phyloP scores from a whole-genome alignment of 2,329 filamentous ascomycete genomes.

The Ceratocystis destructans region DNA sequence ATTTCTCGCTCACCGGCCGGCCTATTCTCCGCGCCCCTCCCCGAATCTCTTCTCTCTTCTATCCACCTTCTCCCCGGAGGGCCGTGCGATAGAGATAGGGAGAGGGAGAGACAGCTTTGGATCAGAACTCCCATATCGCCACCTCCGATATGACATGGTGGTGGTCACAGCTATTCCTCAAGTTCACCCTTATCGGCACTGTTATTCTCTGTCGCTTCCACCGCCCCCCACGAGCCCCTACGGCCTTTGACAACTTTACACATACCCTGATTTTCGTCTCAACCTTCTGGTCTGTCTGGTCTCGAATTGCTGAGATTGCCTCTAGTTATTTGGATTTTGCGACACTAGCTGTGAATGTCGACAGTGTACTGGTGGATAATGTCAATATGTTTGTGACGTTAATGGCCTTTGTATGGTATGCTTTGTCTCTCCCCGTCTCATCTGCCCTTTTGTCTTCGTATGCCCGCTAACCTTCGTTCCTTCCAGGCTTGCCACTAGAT shows the following conservation, averaged over 20 bases:
- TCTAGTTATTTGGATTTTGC: conserved; percentile 15
- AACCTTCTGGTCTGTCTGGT: conserved; percentile 20
- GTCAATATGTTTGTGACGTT: conserved; percentile 20
- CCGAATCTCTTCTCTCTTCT: background rate
- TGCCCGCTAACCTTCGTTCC: background rate
- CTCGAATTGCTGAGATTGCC: conserved; percentile 17
- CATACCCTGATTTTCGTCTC: conserved; percentile 20
- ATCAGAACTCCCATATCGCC: background rate
- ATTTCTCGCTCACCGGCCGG: no score
- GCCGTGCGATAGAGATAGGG: background rate
- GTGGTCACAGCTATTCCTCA: conserved; percentile 19
- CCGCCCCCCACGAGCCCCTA: conserved; percentile 20
- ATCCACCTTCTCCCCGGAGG: background rate
- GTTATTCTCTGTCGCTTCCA: conserved; percentile 20
- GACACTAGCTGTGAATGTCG: conserved; percentile 14
- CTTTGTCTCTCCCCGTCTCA: background rate
- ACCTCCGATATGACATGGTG: conserved; percentile 16
- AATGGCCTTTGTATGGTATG: conserved; percentile 19
- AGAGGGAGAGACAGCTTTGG: background rate
- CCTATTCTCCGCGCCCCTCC: background rate
- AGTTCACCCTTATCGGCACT: conserved; percentile 20
- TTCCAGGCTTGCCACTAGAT: conserved; percentile 67
- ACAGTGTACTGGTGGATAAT: conserved; percentile 19
- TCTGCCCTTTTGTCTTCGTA: background rate
- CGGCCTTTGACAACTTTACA: conserved; percentile 20